Evolutionary conservation across 225 moss, liverwort and hornwort genomes (phyloP).

Genomic region (Sphagnum contortum): DNA sequence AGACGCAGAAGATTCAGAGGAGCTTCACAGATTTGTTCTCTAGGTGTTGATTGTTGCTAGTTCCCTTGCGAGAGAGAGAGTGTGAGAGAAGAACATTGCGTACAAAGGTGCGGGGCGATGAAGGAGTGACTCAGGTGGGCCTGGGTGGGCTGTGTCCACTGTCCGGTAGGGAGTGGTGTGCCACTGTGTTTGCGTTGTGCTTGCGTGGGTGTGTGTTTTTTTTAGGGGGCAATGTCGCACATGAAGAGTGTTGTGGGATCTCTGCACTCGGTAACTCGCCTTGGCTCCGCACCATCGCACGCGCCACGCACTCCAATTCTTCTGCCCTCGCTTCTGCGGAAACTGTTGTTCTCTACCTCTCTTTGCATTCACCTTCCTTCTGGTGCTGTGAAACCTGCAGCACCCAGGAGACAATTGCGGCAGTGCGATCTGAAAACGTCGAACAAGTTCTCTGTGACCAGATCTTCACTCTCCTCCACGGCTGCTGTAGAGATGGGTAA

Average conservation of each 20-base stretch:
- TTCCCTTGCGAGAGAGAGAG: no score
- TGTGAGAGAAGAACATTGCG: no score
- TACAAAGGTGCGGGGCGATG: no score
- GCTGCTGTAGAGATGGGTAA: conserved; percentile 38
- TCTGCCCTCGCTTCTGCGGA: conserved; percentile 32
- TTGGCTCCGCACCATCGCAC: conserved; percentile 9
- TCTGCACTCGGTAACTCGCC: conserved; percentile 25
- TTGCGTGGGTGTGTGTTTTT: no score
- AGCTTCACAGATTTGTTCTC: no score
- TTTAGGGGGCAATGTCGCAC: conserved; percentile 22
- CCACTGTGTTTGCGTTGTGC: no score
- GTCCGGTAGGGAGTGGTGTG: no score
- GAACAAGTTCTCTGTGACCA: conserved; percentile 1
- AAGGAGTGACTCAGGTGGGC: no score
- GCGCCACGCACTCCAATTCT: conserved; percentile 16
- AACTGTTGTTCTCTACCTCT: conserved; percentile 15
- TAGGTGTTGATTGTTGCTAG: no score
- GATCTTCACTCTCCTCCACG: conserved; percentile 1
- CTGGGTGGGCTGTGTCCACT: no score
- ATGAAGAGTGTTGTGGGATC: conserved; percentile 24
- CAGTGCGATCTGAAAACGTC: neutral
- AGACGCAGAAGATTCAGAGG: no score
- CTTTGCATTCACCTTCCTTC: neutral
- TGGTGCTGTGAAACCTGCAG: neutral
- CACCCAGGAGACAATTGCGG: neutral